Conservation (phyloP, 1,284 basidiomycete species). For the Moniliophthora roreri region DNA sequence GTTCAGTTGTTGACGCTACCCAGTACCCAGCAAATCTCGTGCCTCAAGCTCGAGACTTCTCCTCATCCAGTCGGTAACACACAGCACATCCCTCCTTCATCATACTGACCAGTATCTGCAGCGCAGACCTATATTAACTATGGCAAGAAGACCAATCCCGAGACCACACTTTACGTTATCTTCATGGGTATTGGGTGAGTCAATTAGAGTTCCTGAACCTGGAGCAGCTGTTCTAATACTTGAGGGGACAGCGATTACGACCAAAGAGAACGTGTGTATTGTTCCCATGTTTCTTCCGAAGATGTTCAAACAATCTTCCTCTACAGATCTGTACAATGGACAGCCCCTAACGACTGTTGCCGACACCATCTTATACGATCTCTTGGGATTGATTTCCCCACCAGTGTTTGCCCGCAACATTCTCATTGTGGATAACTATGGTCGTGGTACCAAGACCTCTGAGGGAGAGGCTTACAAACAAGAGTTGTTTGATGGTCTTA, state of each 20-base stretch:
- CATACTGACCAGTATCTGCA: background rate
- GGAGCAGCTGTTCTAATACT: background rate
- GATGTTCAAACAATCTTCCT: background rate
- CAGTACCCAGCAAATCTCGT: constrained; percentile 31
- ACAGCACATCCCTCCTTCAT: background rate
- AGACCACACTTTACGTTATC: constrained; percentile 36
- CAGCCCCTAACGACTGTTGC: constrained; percentile 33
- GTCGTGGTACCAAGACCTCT: constrained; percentile 35
- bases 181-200: constrained; percentile 40
- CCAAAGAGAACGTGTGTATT: constrained; percentile 19
- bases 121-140: constrained; percentile 7
- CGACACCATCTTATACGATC: constrained; percentile 33
- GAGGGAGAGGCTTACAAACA: constrained; percentile 44
- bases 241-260: constrained; percentile 22
- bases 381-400: constrained; percentile 36
- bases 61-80: constrained; percentile 28
- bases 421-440: constrained; percentile 47
- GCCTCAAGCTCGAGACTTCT: constrained; percentile 25
- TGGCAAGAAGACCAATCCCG: constrained; percentile 21
- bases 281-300: background rate
- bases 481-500: constrained; percentile 36
- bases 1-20: constrained; percentile 33
- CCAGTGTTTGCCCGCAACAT: constrained; percentile 45
- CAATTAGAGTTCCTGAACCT: background rate
- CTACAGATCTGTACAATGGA: constrained; percentile 8